Conservation (phyloP, 768 basidiomycete species). For the Rhodotorula toruloides region DNA sequence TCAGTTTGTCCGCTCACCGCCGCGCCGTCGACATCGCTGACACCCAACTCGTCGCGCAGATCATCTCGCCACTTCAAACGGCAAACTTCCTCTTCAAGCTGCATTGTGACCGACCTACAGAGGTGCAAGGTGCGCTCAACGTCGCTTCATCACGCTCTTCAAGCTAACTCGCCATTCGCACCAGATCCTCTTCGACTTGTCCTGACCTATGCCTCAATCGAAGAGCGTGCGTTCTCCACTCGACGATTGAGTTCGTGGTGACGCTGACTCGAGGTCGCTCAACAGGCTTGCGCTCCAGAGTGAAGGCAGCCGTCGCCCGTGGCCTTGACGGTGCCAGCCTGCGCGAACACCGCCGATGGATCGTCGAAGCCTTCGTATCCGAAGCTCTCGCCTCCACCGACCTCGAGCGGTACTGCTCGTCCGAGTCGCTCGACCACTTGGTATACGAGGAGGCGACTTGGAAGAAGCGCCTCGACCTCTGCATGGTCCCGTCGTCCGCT, state of each 20-base stretch:
- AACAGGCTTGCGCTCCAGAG: background rate
- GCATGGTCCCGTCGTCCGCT: background rate
- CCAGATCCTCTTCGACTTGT: slow-evolving; percentile 19
- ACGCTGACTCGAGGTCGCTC: background rate
- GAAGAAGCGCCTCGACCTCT: background rate
- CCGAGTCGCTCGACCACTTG: slow-evolving; percentile 32
- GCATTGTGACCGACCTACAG: background rate
- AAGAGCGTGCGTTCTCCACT: slow-evolving; percentile 12
- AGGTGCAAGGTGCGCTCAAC: background rate
- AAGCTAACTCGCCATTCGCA: too few species aligned
- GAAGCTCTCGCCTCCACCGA: slow-evolving; percentile 46
- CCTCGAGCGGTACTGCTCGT: slow-evolving; percentile 46
- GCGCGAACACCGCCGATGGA: slow-evolving; percentile 27
- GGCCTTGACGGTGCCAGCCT: background rate
- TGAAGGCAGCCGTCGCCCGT: background rate
- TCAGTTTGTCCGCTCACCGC: background rate
- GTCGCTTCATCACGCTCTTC: background rate
- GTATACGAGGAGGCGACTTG: slow-evolving; percentile 46
- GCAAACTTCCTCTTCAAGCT: slow-evolving; percentile 70
- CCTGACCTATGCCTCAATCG: slow-evolving; percentile 17
- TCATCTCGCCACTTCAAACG: slow-evolving; percentile 67
- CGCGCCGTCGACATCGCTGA: background rate
- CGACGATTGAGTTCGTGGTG: accelerated
- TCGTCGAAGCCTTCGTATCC: slow-evolving; percentile 35
- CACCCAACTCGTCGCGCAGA: slow-evolving; percentile 51